Base-by-base conservation (phyloP, 2,329 filamentous ascomycete species). In the Macrophomina phaseolina region DNA sequence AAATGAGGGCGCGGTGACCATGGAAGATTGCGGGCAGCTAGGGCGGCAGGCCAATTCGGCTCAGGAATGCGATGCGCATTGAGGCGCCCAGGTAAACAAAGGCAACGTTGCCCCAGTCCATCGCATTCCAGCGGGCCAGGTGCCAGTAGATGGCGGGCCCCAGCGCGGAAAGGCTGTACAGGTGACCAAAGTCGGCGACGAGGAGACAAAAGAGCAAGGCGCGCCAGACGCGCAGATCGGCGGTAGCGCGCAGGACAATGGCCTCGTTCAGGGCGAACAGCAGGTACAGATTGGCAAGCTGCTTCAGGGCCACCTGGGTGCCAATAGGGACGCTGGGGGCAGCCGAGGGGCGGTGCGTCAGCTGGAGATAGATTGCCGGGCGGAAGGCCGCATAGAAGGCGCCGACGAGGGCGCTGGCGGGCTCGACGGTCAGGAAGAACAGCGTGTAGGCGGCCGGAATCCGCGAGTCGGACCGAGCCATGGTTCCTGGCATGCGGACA, bases 261-360 rank as follows among this genome's bases (percentile, higher is more conserved):
- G 90, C 90, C 79, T 95, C 91, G 79, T 91, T 92, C 73, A 94
- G 79, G 65, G 90, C 87, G 77, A 94, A 92, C 67, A 91, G 85
- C 46, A 94, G 78, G 79, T 94, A 94, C 69, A 94, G 82, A 78
- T 93, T 94, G 51, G 90, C 90, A 38, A 94, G 85, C 79, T 94
- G 91, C 18, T 88, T 87, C 72, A 94, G 82, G 48, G 88, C 87
- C 67, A 93, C 87, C 9, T 86, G 85, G 1, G 90, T 90, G 48
- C 84, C 85, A 42, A 85, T 79, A 1, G 90, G 87, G 6, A 89
- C 77, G 30, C 73, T 73, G 63, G 67, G 78, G 71, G 45, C 71
- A 3, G 81, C 72, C 23, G 63, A 65, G 9, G 63, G 23, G 34
- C 85, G 80, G 74, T 91, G 81, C 2, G 90, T 92, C 62, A 92